phyloP scores from a whole-genome alignment of 306 rosid genomes.

The Prunus campanulata region DNA sequence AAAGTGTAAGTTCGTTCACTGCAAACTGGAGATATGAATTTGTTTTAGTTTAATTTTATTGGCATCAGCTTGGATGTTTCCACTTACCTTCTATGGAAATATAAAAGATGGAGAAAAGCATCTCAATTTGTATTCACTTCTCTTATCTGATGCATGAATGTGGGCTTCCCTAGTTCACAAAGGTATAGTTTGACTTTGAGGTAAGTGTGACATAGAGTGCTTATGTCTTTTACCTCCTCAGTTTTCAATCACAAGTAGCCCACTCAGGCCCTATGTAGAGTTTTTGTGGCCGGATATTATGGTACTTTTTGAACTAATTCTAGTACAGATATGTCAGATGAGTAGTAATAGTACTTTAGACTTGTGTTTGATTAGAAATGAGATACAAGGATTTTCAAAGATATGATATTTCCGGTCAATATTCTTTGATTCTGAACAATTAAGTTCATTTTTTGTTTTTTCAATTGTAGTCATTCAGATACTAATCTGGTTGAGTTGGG shows the following conservation, averaged over 20 bases:
- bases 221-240: too few species aligned
- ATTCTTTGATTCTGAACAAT: slow-evolving; percentile 20
- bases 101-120: slow-evolving; percentile 5
- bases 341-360: not conserved
- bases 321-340: not conserved
- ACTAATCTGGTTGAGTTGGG: slow-evolving; percentile 78
- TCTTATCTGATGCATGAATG: not conserved
- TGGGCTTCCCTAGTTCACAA: too few species aligned
- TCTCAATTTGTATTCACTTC: not conserved
- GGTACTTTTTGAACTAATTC: too few species aligned
- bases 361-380: not conserved
- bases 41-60: not conserved
- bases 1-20: slow-evolving; percentile 70
- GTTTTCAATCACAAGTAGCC: not conserved
- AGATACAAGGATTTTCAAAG: not conserved
- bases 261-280: not conserved
- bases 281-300: not conserved
- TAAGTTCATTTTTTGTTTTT: slow-evolving; percentile 15
- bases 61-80: not conserved
- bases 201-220: too few species aligned
- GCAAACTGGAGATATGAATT: slow-evolving; percentile 11
- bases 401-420: not conserved
- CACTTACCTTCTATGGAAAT: not conserved
- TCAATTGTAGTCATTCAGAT: slow-evolving; percentile 80
- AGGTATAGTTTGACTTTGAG: too few species aligned